Percentiles rank a stretch among this genome's conserved stretches.
Conservation (phyloP, 768 basidiomycete species). For the Clavulina sp. region DNA sequence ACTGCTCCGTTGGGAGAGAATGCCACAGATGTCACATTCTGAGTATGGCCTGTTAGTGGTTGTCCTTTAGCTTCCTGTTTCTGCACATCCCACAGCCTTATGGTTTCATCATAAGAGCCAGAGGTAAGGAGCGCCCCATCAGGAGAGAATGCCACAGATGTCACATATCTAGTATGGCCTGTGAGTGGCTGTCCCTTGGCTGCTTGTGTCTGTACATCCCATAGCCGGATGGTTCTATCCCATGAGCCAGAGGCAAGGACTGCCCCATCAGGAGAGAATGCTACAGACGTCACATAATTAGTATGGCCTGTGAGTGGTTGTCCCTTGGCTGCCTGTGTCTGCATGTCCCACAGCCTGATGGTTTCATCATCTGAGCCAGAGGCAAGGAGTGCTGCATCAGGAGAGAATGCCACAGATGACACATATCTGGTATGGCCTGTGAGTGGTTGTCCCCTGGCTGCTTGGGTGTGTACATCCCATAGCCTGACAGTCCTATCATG, state of each 20-base stretch:
- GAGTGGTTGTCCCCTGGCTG: not conserved
- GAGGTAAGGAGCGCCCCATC: constrained; percentile 5
- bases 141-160: constrained; percentile 5
- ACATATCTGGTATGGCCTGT: not conserved
- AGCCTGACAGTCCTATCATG: constrained; percentile 4
- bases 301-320: constrained; percentile 1
- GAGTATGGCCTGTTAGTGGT: constrained; percentile 2
- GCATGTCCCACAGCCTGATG: not conserved
- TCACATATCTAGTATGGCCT: constrained; percentile 3
- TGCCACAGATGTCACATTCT: constrained; percentile 3
- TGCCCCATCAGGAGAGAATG: not conserved
- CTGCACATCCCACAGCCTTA: constrained; percentile 9
- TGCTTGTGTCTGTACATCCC: not conserved
- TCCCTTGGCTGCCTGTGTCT: not conserved
- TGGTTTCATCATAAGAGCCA: constrained; percentile 5
- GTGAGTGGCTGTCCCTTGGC: not conserved
- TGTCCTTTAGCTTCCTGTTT: not conserved
- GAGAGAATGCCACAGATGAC: not conserved
- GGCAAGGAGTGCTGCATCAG: not conserved
- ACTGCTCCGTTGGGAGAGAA: constrained; percentile 5
- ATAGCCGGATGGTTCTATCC: not conserved
- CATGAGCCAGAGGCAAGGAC: not conserved
- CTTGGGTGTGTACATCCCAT: constrained; percentile 4
- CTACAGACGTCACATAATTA: not conserved
- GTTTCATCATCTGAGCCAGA: constrained; percentile 1